Conservation (phyloP, 768 basidiomycete species). For the Russula compacta region DNA sequence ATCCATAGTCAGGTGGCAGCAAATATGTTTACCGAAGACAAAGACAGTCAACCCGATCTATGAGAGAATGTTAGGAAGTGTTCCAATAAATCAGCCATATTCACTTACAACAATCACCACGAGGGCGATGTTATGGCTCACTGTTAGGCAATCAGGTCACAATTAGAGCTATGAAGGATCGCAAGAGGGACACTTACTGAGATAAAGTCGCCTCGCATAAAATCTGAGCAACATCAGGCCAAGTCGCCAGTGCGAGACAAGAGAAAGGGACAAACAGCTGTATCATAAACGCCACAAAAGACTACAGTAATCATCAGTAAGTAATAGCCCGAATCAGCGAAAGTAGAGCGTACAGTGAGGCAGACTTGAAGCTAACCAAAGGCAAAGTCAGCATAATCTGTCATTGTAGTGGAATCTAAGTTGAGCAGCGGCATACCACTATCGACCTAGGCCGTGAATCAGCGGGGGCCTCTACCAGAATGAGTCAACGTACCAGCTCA, state of each 20-base stretch:
- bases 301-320: background rate
- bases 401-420: constrained; percentile 20
- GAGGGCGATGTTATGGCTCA: background rate
- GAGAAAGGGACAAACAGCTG: background rate
- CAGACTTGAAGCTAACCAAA: background rate
- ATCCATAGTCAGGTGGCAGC: too few relatives aligned
- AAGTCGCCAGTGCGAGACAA: background rate
- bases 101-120: background rate
- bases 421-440: constrained; percentile 19
- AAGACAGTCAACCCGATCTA: constrained; percentile 30
- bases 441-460: constrained; percentile 11
- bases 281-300: background rate
- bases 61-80: background rate
- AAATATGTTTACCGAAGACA: constrained; percentile 32
- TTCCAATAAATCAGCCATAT: background rate
- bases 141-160: background rate
- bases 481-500: constrained; percentile 30
- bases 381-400: too few relatives aligned
- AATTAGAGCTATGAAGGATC: background rate
- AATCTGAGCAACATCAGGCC: background rate
- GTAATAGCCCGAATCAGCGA: background rate
- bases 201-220: constrained; percentile 5
- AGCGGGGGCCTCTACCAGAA: background rate
- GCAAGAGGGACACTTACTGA: background rate
- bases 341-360: background rate